A percentile compares a stretch with the other conserved stretches of the same genome.
Conservation (phyloP, 768 basidiomycete genomes). For the Tylopilus plumbeoviolaceoides region DNA sequence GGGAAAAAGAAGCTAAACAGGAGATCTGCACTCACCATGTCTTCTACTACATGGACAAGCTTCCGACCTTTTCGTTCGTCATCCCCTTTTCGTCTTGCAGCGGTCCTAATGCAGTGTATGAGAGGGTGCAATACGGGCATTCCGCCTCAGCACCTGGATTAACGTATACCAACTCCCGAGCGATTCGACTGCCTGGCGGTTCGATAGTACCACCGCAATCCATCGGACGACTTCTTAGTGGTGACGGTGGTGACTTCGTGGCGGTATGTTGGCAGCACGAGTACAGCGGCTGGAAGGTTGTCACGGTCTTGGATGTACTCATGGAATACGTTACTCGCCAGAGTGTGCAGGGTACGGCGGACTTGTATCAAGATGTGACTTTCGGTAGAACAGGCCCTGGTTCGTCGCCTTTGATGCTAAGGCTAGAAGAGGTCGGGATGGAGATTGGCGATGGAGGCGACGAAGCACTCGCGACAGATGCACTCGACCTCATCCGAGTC, state of each 20-base stretch:
- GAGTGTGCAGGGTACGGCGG: conserved; percentile 40
- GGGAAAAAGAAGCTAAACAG: conserved; percentile 46
- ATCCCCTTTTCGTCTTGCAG: conserved; percentile 58
- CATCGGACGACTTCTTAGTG: conserved; percentile 65
- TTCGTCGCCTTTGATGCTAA: conserved; percentile 40
- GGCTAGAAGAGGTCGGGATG: too few relatives aligned
- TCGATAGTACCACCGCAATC: conserved; percentile 64
- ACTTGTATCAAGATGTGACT: conserved; percentile 47
- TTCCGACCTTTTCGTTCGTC: conserved; percentile 73
- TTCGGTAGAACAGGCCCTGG: conserved; percentile 44
- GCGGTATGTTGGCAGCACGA: conserved; percentile 78
- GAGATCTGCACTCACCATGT: conserved; percentile 64
- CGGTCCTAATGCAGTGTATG: conserved; percentile 69
- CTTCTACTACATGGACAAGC: conserved; percentile 68
- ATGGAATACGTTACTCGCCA: conserved; percentile 67
- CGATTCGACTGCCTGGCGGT: conserved; percentile 74
- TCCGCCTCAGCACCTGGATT: conserved; percentile 45
- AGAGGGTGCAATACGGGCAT: conserved; percentile 57
- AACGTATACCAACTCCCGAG: conserved; percentile 61
- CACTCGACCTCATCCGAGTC: conserved; percentile 76
- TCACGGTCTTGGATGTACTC: conserved; percentile 78
- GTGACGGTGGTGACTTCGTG: conserved; percentile 58
- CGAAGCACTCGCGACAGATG: too few relatives aligned
- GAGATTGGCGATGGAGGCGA: too few relatives aligned
- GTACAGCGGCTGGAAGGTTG: conserved; percentile 84